phyloP scores from a whole-genome alignment of 129 eudicot genomes.

The Apium graveolens region DNA sequence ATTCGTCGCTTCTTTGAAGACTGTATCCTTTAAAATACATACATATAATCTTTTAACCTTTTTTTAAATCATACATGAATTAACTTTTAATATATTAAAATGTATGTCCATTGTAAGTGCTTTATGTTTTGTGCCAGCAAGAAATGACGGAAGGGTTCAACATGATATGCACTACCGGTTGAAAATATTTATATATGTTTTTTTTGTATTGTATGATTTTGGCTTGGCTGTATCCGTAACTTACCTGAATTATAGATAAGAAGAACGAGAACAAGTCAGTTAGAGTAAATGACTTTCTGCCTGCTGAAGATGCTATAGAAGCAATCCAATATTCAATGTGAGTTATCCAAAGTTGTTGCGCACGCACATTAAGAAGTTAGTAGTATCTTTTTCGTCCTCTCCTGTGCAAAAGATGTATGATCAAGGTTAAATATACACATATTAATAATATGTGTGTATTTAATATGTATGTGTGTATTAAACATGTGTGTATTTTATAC shows the following conservation, averaged over 20 bases:
- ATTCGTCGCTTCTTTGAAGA: constrained; percentile 97
- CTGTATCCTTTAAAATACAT: constrained; percentile 55
- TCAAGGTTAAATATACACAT: not conserved
- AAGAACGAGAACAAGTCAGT: constrained; percentile 94
- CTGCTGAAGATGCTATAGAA: constrained; percentile 62
- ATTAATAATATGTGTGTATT: no score
- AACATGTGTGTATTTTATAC: no score
- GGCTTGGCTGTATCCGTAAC: constrained; percentile 10
- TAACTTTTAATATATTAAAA: not conserved
- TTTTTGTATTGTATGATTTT: not conserved
- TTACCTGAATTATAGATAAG: constrained; percentile 43
- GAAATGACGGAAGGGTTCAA: not conserved
- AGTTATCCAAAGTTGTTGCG: constrained; percentile 17
- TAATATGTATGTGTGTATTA: no score
- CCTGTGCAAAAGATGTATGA: not conserved
- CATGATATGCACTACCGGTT: not conserved
- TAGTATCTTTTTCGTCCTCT: not conserved
- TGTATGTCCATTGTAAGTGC: not conserved
- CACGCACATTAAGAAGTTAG: not conserved
- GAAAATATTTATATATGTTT: not conserved
- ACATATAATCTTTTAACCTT: not conserved
- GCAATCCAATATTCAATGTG: constrained; percentile 91
- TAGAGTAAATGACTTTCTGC: constrained; percentile 82
- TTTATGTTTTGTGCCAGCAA: not conserved
- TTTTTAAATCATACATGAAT: not conserved